Evolutionary conservation across 2,329 filamentous ascomycete species (phyloP).

Genomic region (Arthrobotrys pseudoclavata): DNA sequence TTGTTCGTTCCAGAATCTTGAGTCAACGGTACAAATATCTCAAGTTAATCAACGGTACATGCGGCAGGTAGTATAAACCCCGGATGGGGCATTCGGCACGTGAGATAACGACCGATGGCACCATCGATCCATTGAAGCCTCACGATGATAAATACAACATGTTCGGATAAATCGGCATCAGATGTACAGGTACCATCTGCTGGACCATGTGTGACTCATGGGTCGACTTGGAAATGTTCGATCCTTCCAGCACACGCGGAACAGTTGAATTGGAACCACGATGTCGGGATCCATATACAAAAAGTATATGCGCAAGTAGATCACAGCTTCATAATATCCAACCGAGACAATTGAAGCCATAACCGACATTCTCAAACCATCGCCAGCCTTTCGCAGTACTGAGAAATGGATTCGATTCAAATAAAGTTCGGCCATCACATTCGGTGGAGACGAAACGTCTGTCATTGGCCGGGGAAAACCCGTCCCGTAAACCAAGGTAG

Average conservation of each 20-base stretch:
- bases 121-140: not conserved
- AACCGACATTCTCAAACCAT: not conserved
- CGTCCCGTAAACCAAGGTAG: constrained; percentile 1
- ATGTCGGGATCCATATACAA: not conserved
- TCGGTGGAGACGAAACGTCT: not conserved
- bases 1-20: not conserved
- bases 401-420: not conserved
- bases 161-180: constrained; percentile 42
- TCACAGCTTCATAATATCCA: not conserved
- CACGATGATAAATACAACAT: not conserved
- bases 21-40: not conserved
- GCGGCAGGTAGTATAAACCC: constrained; percentile 4
- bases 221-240: not conserved
- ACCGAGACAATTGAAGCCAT: not conserved
- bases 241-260: not conserved
- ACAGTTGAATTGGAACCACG: not conserved
- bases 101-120: constrained; percentile 13
- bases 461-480: constrained; percentile 17
- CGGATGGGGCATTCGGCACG: constrained; percentile 2
- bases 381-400: not conserved
- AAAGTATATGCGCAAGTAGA: not conserved
- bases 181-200: not conserved
- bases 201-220: not conserved
- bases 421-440: not conserved
- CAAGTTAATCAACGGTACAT: not conserved